Evolutionary conservation across 2,329 filamentous ascomycete species (phyloP).

Genomic region (Fusarium sp.): DNA sequence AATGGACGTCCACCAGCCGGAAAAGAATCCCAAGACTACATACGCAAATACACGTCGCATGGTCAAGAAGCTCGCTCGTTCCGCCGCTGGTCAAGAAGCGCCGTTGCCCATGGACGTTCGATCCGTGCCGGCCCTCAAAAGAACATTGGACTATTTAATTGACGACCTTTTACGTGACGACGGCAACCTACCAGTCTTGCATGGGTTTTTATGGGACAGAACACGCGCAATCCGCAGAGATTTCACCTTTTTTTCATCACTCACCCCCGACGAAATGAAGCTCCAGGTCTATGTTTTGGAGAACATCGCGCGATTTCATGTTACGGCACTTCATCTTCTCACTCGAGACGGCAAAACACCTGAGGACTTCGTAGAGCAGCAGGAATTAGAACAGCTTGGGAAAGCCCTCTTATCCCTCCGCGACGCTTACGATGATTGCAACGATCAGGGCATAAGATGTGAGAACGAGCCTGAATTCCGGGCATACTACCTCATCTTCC

Average conservation of each 20-base stretch:
- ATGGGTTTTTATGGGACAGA: conserved; percentile 74
- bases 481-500: conserved; percentile 71
- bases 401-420: conserved; percentile 72
- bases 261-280: conserved; percentile 65
- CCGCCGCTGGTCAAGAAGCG: conserved; percentile 73
- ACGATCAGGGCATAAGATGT: conserved; percentile 64
- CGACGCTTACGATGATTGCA: conserved; percentile 73
- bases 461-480: conserved; percentile 73
- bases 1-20: conserved; percentile 64
- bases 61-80: conserved; percentile 74
- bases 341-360: conserved; percentile 64
- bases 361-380: conserved; percentile 71
- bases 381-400: conserved; percentile 73
- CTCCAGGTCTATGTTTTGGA: conserved; percentile 72
- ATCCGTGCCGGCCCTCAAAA: conserved; percentile 65
- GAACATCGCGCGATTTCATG: conserved; percentile 73
- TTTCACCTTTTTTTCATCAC: conserved; percentile 72
- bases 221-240: conserved; percentile 74
- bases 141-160: conserved; percentile 71
- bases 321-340: conserved; percentile 70
- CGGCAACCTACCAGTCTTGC: conserved; percentile 62
- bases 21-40: conserved; percentile 58
- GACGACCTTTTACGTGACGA: conserved; percentile 66
- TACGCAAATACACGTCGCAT: conserved; percentile 63
- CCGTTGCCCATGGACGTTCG: conserved; percentile 75